Conservation (phyloP, 2,329 filamentous ascomycete genomes). For the Rutstroemia sp. region DNA sequence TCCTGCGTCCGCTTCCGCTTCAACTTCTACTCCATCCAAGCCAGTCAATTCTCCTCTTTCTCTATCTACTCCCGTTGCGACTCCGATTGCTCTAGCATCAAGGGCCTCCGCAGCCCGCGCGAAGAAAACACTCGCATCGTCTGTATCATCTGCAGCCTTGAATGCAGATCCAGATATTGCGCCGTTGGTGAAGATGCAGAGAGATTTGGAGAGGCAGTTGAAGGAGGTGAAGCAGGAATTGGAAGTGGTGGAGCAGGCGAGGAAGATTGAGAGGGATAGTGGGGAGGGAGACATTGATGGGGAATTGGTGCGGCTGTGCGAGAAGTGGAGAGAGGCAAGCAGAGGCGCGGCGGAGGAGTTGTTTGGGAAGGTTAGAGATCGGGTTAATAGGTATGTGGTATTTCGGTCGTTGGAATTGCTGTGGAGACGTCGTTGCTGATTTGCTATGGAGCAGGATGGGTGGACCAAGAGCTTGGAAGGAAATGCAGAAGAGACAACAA, state of each 20-base stretch:
- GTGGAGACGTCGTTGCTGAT: neutral
- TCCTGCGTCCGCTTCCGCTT: conserved; percentile 7
- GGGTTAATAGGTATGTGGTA: conserved; percentile 40
- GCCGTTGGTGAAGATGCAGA: conserved; percentile 26
- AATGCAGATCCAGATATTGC: conserved; percentile 27
- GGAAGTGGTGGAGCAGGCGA: conserved; percentile 44
- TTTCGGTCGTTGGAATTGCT: neutral
- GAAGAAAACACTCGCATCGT: conserved; percentile 26
- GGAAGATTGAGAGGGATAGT: conserved; percentile 37
- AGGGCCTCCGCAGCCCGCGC: conserved; percentile 5
- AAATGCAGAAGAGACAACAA: conserved; percentile 39
- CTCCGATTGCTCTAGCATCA: conserved; percentile 3
- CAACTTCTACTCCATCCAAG: conserved; percentile 1
- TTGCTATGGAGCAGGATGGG: conserved; percentile 40
- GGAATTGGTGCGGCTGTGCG: conserved; percentile 48
- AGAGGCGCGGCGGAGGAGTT: conserved; percentile 61
- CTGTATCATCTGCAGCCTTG: conserved; percentile 26
- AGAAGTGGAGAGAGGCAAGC: conserved; percentile 54
- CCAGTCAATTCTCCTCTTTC: neutral
- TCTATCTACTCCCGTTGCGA: neutral
- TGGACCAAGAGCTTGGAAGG: conserved; percentile 49
- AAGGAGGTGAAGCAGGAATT: conserved; percentile 33
- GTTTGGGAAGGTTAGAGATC: conserved; percentile 51
- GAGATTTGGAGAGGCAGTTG: conserved; percentile 28
- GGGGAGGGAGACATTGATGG: conserved; percentile 41